A percentile compares a stretch with the other conserved stretches of the same genome.
phyloP scores from a whole-genome alignment of 331 rosid species.

The Acacia concinna region DNA sequence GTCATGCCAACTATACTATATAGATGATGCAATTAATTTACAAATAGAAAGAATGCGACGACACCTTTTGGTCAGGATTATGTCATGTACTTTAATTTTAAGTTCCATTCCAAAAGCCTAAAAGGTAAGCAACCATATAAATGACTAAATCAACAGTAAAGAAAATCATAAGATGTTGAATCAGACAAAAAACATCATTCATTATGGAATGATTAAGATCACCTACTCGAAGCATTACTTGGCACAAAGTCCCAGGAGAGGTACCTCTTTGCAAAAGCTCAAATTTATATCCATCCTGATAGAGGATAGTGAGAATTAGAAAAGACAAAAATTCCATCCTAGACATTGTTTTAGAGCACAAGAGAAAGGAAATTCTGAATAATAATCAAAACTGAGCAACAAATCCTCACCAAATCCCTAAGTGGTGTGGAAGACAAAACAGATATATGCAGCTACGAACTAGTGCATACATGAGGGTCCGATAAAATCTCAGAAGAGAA shows the following conservation, averaged over 20 bases:
- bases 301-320: slow-evolving; percentile 26
- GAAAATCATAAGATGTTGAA: too few relatives aligned
- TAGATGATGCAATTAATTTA: too few relatives aligned
- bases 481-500: not conserved
- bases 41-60: too few relatives aligned
- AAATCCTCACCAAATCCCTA: not conserved
- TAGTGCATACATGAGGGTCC: slow-evolving; percentile 12
- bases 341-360: slow-evolving; percentile 10
- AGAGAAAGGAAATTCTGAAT: slow-evolving; percentile 21
- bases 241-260: slow-evolving; percentile 80
- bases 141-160: too few relatives aligned
- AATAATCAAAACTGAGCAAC: slow-evolving; percentile 15
- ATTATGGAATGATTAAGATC: slow-evolving; percentile 84
- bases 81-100: too few relatives aligned
- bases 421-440: not conserved
- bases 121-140: too few relatives aligned
- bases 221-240: slow-evolving; percentile 96
- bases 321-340: not conserved
- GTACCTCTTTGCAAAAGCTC: slow-evolving; percentile 87
- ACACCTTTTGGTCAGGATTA: too few relatives aligned
- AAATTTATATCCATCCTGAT: slow-evolving; percentile 87
- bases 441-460: not conserved
- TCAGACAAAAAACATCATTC: slow-evolving; percentile 14
- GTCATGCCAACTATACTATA: too few relatives aligned
- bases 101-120: too few relatives aligned